Conservation (phyloP, 2,329 filamentous ascomycete genomes). For the Rugonectria rugulosa region DNA sequence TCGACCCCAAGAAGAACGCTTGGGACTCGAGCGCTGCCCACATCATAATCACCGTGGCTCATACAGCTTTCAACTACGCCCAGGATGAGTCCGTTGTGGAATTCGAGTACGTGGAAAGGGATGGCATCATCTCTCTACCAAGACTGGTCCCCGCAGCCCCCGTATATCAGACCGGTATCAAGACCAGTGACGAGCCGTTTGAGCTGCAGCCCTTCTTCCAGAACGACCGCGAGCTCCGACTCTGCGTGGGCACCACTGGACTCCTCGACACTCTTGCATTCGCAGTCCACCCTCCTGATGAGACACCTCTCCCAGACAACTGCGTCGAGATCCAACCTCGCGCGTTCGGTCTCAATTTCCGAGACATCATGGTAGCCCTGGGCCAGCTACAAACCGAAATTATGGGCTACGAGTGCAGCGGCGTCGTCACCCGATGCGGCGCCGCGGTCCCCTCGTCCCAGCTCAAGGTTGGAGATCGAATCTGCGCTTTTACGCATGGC, state of each 20-base stretch:
- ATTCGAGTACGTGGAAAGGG: not conserved
- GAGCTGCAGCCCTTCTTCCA: not conserved
- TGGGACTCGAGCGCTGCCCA: not conserved
- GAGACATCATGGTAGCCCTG: slow-evolving; percentile 33
- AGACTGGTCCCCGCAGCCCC: not conserved
- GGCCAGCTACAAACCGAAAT: slow-evolving; percentile 32
- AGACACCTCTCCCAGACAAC: too few relatives aligned
- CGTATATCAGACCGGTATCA: not conserved
- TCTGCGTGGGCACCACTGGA: slow-evolving; percentile 1
- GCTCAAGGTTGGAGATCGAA: not conserved
- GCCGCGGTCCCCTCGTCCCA: too few relatives aligned
- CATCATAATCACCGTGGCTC: too few relatives aligned
- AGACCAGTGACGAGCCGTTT: not conserved
- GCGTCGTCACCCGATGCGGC: slow-evolving; percentile 15
- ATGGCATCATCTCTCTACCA: not conserved
- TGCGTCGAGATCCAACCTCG: slow-evolving; percentile 8
- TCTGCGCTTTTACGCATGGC: too few relatives aligned
- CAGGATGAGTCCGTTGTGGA: not conserved
- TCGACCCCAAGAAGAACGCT: not conserved
- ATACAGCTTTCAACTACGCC: too few relatives aligned
- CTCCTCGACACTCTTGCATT: slow-evolving; percentile 12
- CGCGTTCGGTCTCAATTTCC: slow-evolving; percentile 16
- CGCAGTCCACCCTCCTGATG: too few relatives aligned
- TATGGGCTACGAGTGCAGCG: slow-evolving; percentile 30
- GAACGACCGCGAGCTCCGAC: not conserved